phyloP scores from a whole-genome alignment of 495 filamentous ascomycete genomes.

The Penicillium argentinense region DNA sequence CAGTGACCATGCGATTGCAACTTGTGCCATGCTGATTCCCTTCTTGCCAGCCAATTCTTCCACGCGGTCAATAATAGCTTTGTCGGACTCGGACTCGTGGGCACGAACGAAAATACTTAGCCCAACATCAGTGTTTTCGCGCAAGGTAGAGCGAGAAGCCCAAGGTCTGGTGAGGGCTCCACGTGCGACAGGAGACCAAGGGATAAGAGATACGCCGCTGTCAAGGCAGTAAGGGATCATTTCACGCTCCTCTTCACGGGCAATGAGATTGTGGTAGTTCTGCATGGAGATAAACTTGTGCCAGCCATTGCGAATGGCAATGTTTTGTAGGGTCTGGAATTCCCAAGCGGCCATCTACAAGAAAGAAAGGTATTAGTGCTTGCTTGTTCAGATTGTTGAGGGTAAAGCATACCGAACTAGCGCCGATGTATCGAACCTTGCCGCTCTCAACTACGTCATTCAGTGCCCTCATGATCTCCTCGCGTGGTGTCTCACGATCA shows the following conservation, averaged over 20 bases:
- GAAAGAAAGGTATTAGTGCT: conserved; percentile 5
- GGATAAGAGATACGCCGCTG: conserved; percentile 50
- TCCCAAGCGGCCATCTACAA: conserved; percentile 44
- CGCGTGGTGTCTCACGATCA: conserved; percentile 51
- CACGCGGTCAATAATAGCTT: conserved; percentile 53
- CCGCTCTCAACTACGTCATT: conserved; percentile 65
- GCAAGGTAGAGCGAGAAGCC: conserved; percentile 2
- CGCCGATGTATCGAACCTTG: conserved; percentile 53
- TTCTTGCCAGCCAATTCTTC: conserved; percentile 59
- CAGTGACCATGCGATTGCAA: conserved; percentile 61
- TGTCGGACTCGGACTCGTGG: conserved; percentile 23
- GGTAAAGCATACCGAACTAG: conserved; percentile 21
- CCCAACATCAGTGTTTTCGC: conserved; percentile 23
- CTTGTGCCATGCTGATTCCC: conserved; percentile 52
- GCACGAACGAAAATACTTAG: conserved; percentile 21
- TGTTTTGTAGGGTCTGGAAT: conserved; percentile 47
- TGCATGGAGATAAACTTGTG: conserved; percentile 53
- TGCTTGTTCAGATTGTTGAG: neutral
- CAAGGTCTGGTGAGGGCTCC: conserved; percentile 7
- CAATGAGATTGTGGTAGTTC: conserved; percentile 48
- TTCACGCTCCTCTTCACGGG: conserved; percentile 54
- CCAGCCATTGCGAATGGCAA: conserved; percentile 45
- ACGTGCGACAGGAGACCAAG: conserved; percentile 13
- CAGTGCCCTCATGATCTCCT: conserved; percentile 75
- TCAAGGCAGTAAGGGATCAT: conserved; percentile 60